Percentiles rank a stretch among this genome's conserved stretches.
Conservation (phyloP, 1,284 basidiomycete genomes). For the Puccinia coronata region DNA sequence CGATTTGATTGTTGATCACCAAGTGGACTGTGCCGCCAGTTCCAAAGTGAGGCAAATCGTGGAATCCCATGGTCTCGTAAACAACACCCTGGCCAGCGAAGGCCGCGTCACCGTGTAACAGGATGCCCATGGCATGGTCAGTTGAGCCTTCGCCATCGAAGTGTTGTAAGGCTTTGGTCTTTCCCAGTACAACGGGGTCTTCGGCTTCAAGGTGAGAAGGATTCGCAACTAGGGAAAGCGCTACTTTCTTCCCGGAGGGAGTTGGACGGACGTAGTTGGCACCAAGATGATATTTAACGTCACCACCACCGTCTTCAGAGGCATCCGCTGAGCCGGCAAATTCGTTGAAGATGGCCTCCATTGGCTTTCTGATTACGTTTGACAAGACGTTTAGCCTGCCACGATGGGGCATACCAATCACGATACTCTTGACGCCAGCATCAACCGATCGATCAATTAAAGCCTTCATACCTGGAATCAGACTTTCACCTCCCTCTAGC, state of each 20-base stretch:
- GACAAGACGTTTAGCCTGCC: conserved; percentile 96
- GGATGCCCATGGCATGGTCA: conserved; percentile 83
- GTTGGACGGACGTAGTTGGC: conserved; percentile 99
- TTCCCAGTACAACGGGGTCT: conserved; percentile 95
- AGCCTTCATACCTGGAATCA: conserved; percentile 99
- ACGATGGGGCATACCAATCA: conserved; percentile 99
- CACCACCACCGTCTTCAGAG: conserved; percentile 82
- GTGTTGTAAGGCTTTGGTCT: conserved; percentile 94
- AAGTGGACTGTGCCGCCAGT: conserved; percentile 98
- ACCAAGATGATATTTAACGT: conserved; percentile 98
- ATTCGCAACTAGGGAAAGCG: conserved; percentile 95
- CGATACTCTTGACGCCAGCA: conserved; percentile 89
- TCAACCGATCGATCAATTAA: conserved; percentile 98
- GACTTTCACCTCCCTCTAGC: conserved; percentile 94
- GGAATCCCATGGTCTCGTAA: conserved; percentile 99
- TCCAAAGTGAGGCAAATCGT: conserved; percentile 90
- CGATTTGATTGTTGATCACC: conserved; percentile 99
- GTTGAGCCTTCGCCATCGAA: conserved; percentile 78
- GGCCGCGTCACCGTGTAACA: conserved; percentile 97
- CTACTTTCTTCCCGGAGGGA: conserved; percentile 95
- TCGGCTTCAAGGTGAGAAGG: conserved; percentile 97
- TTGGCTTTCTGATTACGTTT: conserved; percentile 97
- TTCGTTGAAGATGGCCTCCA: conserved; percentile 97
- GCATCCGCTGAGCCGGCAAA: conserved; percentile 75
- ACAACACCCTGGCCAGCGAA: conserved; percentile 98